Percentiles rank a stretch among this genome's conserved stretches.
These are phyloP conservation scores for Pythium aquatile DNA, from an alignment of 352 stramenopile species.

Conservation along the genomic window DNA sequence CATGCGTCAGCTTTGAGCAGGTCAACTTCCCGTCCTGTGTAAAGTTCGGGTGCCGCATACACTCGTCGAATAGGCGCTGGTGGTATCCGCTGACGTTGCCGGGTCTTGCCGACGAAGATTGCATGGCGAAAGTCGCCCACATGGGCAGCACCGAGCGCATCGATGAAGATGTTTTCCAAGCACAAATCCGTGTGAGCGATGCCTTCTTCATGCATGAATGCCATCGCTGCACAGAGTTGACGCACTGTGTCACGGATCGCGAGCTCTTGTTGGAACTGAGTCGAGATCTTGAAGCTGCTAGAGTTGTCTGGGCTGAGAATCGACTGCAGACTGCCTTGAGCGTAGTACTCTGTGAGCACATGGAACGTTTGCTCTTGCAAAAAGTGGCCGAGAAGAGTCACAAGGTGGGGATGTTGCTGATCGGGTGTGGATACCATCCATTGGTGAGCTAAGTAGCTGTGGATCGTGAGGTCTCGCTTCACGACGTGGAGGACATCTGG, in stretches of 20 bases:
- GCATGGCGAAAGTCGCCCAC: slow-evolving; percentile 26
- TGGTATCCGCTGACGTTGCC: not conserved
- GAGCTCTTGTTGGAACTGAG: slow-evolving; percentile 7
- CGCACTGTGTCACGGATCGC: slow-evolving; percentile 4
- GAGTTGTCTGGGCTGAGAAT: not conserved
- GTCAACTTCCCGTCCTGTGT: slow-evolving; percentile 23
- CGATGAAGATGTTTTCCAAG: slow-evolving; percentile 30
- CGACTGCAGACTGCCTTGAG: slow-evolving; percentile 13
- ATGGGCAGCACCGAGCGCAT: slow-evolving; percentile 6
- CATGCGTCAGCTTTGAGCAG: slow-evolving; percentile 32
- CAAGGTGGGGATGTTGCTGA: slow-evolving; percentile 19
- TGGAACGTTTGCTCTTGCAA: slow-evolving; percentile 22
- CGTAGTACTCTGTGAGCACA: slow-evolving; percentile 22
- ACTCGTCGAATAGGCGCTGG: slow-evolving; percentile 7
- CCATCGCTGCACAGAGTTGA: slow-evolving; percentile 20
- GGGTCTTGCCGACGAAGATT: slow-evolving; percentile 11
- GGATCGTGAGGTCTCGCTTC: slow-evolving; percentile 12
- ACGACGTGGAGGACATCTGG: not conserved
- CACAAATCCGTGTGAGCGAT: slow-evolving; percentile 26
- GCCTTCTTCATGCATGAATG: slow-evolving; percentile 25
- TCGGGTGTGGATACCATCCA: slow-evolving; percentile 5
- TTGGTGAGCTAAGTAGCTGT: slow-evolving; percentile 23
- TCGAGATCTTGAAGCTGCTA: not conserved
- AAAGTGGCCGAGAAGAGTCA: slow-evolving; percentile 17
- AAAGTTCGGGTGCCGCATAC: slow-evolving; percentile 27